A percentile compares a stretch with the other conserved stretches of the same genome.
phyloP scores from a whole-genome alignment of 2,329 filamentous ascomycete genomes.

The Beauveria australis region DNA sequence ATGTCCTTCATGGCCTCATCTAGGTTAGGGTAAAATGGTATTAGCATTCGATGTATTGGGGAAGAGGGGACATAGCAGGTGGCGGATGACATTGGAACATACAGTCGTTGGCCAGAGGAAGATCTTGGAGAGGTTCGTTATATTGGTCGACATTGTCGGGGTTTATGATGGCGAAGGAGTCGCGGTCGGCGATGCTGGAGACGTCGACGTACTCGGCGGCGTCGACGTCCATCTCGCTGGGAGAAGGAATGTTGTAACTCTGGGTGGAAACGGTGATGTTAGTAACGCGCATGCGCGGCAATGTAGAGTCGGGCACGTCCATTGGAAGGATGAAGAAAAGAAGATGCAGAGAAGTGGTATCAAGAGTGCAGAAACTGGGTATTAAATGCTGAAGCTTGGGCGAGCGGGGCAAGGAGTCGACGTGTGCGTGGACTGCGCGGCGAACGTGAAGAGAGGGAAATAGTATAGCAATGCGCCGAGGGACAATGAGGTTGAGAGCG shows the following conservation, averaged over 20 bases:
- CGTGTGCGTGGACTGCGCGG: not conserved
- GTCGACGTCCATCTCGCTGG: conserved; percentile 49
- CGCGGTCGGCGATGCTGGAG: conserved; percentile 40
- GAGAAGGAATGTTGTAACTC: conserved; percentile 47
- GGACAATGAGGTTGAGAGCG: not conserved
- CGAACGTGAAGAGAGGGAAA: not conserved
- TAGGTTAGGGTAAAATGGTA: conserved; percentile 24
- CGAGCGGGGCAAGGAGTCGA: conserved; percentile 1
- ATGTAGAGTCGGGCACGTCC: not conserved
- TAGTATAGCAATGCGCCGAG: not conserved
- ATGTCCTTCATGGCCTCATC: conserved; percentile 79
- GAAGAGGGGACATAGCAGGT: not conserved
- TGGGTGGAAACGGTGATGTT: conserved; percentile 21
- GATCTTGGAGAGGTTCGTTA: conserved; percentile 37
- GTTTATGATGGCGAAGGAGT: conserved; percentile 46
- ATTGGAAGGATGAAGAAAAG: not conserved
- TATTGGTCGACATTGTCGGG: conserved; percentile 44
- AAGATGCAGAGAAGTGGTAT: conserved; percentile 3
- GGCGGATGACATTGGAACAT: conserved; percentile 20
- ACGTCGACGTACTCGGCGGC: conserved; percentile 46
- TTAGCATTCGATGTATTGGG: conserved; percentile 15
- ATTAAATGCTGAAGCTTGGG: conserved; percentile 6
- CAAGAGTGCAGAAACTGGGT: not conserved
- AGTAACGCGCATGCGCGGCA: conserved; percentile 12
- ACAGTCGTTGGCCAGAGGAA: conserved; percentile 46